phyloP scores from a whole-genome alignment of 305 asterid genomes.

The Fraxinus dipetala region DNA sequence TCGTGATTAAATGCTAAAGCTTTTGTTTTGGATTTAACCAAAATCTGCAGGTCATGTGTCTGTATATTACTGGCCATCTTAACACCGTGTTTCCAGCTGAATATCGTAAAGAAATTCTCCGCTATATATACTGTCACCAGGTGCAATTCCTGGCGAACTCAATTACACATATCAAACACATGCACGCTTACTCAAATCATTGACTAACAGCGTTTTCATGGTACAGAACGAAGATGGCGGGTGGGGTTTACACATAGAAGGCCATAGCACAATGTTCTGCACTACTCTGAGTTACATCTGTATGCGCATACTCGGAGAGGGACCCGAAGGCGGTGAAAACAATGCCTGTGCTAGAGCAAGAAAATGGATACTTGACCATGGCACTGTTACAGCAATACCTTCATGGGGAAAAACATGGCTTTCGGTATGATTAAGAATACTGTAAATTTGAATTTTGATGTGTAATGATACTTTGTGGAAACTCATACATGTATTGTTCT shows the following conservation, averaged over 20 bases:
- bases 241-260: constrained; percentile 85
- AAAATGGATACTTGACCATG: constrained; percentile 87
- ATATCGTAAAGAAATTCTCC: constrained; percentile 73
- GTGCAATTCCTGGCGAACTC: constrained; percentile 25
- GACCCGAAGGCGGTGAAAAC: constrained; percentile 58
- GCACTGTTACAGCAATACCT: constrained; percentile 67
- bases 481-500: background rate
- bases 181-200: background rate
- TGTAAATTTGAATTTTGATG: background rate
- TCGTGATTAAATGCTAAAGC: background rate
- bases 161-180: background rate
- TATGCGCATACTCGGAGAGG: constrained; percentile 76
- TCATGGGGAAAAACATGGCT: constrained; percentile 98
- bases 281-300: constrained; percentile 68
- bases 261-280: constrained; percentile 82
- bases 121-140: constrained; percentile 88
- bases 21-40: background rate
- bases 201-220: background rate
- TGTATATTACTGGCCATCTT: constrained; percentile 81
- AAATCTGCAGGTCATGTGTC: constrained; percentile 59
- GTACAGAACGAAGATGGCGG: constrained; percentile 84
- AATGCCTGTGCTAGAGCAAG: constrained; percentile 70
- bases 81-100: constrained; percentile 64
- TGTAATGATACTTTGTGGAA: background rate
- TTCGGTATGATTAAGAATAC: constrained; percentile 43